Conservation (phyloP, 495 filamentous ascomycete genomes). For the Cercophora newfieldiana region DNA sequence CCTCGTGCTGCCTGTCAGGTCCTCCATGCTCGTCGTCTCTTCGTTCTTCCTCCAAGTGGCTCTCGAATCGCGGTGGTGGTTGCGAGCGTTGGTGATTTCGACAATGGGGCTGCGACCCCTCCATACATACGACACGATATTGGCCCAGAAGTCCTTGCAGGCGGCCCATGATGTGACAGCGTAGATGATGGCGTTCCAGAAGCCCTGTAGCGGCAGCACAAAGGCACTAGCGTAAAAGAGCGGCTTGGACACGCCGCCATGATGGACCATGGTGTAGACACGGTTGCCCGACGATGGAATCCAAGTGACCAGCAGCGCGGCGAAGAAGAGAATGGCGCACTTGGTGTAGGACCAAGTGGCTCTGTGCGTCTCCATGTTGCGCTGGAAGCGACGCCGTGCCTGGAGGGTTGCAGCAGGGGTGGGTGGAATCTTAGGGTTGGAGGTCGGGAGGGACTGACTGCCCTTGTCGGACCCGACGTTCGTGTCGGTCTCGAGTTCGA, state of each 20-base stretch:
- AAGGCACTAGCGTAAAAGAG: slow-evolving; percentile 73
- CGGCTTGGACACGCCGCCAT: slow-evolving; percentile 52
- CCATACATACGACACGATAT: background rate
- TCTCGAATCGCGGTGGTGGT: background rate
- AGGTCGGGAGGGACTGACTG: slow-evolving; percentile 5
- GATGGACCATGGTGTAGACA: slow-evolving; percentile 65
- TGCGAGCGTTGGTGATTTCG: slow-evolving; percentile 11
- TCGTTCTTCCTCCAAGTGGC: slow-evolving; percentile 15
- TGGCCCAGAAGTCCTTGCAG: slow-evolving; percentile 38
- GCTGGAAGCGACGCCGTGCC: slow-evolving; percentile 14
- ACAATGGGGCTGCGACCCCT: slow-evolving; percentile 2
- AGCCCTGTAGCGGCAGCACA: slow-evolving; percentile 80
- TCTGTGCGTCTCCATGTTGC: slow-evolving; percentile 41
- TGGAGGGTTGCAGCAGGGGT: slow-evolving; percentile 2
- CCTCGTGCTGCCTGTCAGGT: slow-evolving; percentile 18
- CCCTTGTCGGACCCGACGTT: slow-evolving; percentile 19
- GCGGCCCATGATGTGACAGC: slow-evolving; percentile 59
- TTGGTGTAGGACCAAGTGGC: slow-evolving; percentile 80
- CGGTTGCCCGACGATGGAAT: slow-evolving; percentile 80
- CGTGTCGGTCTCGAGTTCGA: slow-evolving; percentile 9
- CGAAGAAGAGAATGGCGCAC: slow-evolving; percentile 82
- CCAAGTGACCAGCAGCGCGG: slow-evolving; percentile 80
- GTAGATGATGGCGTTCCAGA: slow-evolving; percentile 86
- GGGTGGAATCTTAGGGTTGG: background rate
- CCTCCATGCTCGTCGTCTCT: slow-evolving; percentile 27